Base-by-base conservation (phyloP, 495 filamentous ascomycete genomes). In the Bathelium albidoporum region DNA sequence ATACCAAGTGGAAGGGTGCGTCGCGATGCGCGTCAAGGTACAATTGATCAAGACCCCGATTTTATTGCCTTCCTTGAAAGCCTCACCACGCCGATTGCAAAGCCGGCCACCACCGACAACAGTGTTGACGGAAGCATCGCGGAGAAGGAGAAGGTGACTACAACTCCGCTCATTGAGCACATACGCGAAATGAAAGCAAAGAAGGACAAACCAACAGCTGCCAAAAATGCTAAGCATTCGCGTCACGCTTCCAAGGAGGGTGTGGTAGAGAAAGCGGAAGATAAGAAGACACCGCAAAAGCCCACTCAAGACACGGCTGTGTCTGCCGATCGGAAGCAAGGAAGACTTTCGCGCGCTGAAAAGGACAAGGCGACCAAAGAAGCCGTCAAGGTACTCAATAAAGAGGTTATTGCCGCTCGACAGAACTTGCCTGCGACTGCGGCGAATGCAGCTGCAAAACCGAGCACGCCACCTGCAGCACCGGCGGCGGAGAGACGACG, bases 1-100 rank as follows among this genome's bases (percentile, higher is more conserved):
- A 81, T 87, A 0, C 90, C 95, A 18, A 79, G 79, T 7, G 88
- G 86, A 64, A 86, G 81, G 68, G 79, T 79, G 41, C 85, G 90
- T 26, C 82, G 83, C 55, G 94, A 98, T 79, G 83, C 83, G 63
- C 86, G 93, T 2, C 89, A 95, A 72, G 94, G 95, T 49, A 95
- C 90, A 4, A 97, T 98, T 63, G 94, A 98, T 67, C 90, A 93
- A 69, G 94, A 98, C 72, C 84, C 87, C 0, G 94, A 97, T 62
- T 97, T 97, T 66, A 95, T 96, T 75, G 83, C 83, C 24, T 98
- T 97, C 70, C 82, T 98, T 7, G 89, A 95, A 73, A 86, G 83
- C 58, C 81, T 96, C 10, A 94, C 91, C 2, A 87, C 89, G 59
- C 91, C 91, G 0, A 82, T 88, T 32, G 75, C 78, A 7, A 86